Evolutionary conservation across 345 rosid species (phyloP).

Genomic region (Abelmoschus esculentus): DNA sequence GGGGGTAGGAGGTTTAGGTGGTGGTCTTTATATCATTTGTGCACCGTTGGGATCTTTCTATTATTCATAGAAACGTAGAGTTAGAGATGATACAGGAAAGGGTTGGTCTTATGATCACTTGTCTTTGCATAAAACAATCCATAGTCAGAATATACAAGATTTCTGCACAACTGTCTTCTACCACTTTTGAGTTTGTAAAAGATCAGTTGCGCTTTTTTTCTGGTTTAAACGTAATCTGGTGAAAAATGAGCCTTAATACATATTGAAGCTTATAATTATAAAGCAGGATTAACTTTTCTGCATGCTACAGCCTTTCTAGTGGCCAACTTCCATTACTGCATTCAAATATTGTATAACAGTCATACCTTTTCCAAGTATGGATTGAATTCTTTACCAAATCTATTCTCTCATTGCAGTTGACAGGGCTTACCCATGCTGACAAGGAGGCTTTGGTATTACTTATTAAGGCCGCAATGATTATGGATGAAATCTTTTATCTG

Average conservation of each 20-base stretch:
- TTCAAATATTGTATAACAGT: not conserved
- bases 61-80: not conserved
- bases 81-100: not conserved
- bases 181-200: slow-evolving; percentile 1
- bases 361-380: not conserved
- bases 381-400: not conserved
- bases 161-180: not conserved
- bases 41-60: not conserved
- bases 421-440: slow-evolving; percentile 59
- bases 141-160: not conserved
- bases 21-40: not conserved
- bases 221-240: not conserved
- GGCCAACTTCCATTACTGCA: not conserved
- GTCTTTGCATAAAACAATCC: not conserved
- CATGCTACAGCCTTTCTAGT: not conserved
- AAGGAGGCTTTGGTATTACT: slow-evolving; percentile 54
- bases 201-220: not conserved
- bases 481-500: slow-evolving; percentile 70
- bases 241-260: not conserved
- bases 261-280: not conserved
- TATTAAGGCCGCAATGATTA: slow-evolving; percentile 69
- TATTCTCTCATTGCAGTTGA: slow-evolving; percentile 43
- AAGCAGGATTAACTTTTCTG: not conserved
- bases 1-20: not conserved
- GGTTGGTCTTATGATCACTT: not conserved